Base-by-base conservation (phyloP, 2,329 filamentous ascomycete species). In the Cadophora malorum region DNA sequence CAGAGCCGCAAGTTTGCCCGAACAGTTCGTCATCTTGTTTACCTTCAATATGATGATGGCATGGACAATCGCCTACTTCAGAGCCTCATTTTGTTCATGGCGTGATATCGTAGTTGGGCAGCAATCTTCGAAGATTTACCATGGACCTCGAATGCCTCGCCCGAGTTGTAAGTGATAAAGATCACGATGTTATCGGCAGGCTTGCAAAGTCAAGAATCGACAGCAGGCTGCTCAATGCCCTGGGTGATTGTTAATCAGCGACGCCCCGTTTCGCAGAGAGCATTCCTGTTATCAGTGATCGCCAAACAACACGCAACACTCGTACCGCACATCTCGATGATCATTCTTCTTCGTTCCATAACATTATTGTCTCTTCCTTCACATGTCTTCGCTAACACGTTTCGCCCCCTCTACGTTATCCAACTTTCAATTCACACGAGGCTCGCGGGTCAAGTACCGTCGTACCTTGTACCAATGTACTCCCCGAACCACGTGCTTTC, bases 1-100 rank as follows among this genome's bases (percentile, higher is more conserved):
- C 59, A 62, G 59, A 62, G 41, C 59, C 59, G 21, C 58, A 35
- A 14, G 41, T 62, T 60, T 62, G 41, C 41, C 59, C 59, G 41
- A 28, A 4, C n/a, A 19, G 14, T 49, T 25, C 35, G 21, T 31
- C 3, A 12, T 50, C 41, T 19, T 62, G 41, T 62, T 33, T 31
- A 31, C 23, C 33, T 49, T 50, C 33, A 16, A 6, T n/a, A 23
- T 8, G 19, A n/a, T 47, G 58, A 38, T 58, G 9, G 21, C 53
- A 16, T 25, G 2, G 23, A 61, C 9, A 16, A 6, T 49, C 21
- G 38, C 28, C 7, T 23, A 19, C 23, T 31, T 23, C 10, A 28
- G 16, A 47, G 23, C 28, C 23, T 50, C 38, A 33, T 31, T 19
- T 3, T 25, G 21, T 47, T 19, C 41, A 49, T 33, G 16, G 16